A percentile compares a stretch with the other conserved stretches of the same genome.
These are phyloP conservation scores for Nyssa sinensis DNA, from an alignment of 148 eudicot species.

Conservation along the genomic window DNA sequence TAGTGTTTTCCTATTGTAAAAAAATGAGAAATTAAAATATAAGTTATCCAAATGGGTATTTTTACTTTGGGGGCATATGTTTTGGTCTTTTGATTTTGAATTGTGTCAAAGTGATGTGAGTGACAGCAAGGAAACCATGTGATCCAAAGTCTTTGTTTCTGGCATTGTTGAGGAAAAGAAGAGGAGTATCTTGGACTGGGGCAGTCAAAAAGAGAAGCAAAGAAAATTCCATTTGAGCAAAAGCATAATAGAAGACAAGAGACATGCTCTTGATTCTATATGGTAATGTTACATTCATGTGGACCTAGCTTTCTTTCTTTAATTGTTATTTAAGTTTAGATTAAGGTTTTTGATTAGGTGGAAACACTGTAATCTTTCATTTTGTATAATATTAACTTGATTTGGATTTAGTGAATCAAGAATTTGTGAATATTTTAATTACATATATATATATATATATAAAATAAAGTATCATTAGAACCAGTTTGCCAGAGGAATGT, in stretches of 20 bases:
- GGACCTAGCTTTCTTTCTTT: not conserved
- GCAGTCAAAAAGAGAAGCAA: slow-evolving; percentile 47
- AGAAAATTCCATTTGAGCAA: slow-evolving; percentile 16
- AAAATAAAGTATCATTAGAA: no score
- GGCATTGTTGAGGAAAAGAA: slow-evolving; percentile 20
- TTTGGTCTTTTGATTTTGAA: slow-evolving; percentile 18
- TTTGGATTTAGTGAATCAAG: slow-evolving; percentile 15
- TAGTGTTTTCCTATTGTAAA: slow-evolving; percentile 23
- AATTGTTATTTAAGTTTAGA: not conserved
- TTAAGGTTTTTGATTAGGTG: slow-evolving; percentile 3
- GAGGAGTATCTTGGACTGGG: slow-evolving; percentile 43
- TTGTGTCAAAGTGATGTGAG: slow-evolving; percentile 15
- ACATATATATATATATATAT: no score
- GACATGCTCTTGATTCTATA: not conserved
- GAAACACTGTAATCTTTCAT: slow-evolving; percentile 6
- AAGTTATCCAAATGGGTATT: slow-evolving; percentile 26
- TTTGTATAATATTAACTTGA: not conserved
- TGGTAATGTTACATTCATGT: not conserved
- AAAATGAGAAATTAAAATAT: slow-evolving; percentile 29
- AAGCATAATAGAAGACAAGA: slow-evolving; percentile 12
- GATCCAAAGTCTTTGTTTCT: slow-evolving; percentile 22
- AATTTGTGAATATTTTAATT: not conserved
- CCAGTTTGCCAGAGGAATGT: not conserved
- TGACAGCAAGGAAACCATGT: slow-evolving; percentile 32
- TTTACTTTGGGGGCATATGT: slow-evolving; percentile 18